phyloP scores from a whole-genome alignment of 2,329 filamentous ascomycete genomes.

The Cladosporium halotolerans region DNA sequence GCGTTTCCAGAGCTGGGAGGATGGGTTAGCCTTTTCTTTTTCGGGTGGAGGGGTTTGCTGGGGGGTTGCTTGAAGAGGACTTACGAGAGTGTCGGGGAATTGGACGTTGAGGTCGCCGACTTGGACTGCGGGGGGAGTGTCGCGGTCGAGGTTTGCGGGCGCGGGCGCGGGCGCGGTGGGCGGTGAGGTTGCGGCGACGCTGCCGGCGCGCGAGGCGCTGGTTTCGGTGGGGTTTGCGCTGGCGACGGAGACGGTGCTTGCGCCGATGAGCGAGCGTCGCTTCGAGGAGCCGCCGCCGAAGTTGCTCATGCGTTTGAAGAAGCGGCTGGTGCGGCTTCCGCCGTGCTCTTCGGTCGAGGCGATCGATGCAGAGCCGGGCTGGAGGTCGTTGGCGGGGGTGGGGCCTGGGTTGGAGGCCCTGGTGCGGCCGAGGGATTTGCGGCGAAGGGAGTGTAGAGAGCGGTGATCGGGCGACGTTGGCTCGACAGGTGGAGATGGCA shows the following conservation, averaged over 20 bases:
- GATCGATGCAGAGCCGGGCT: slow-evolving; percentile 14
- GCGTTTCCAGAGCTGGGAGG: slow-evolving; percentile 78
- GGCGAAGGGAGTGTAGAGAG: slow-evolving; percentile 15
- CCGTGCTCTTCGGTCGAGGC: slow-evolving; percentile 18
- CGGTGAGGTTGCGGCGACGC: background rate
- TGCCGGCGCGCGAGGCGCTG: slow-evolving; percentile 11
- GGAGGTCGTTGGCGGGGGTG: slow-evolving; percentile 10
- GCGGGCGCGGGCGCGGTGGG: background rate
- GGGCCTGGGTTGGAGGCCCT: slow-evolving; percentile 13
- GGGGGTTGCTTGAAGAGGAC: slow-evolving; percentile 16
- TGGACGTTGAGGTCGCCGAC: slow-evolving; percentile 93
- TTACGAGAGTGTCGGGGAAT: slow-evolving; percentile 79
- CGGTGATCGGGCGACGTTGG: slow-evolving; percentile 16
- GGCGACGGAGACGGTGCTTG: background rate
- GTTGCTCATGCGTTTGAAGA: slow-evolving; percentile 57
- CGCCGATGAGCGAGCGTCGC: slow-evolving; percentile 28
- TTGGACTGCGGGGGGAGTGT: slow-evolving; percentile 54
- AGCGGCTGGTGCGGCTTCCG: slow-evolving; percentile 50
- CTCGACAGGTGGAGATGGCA: background rate
- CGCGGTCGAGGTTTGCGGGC: slow-evolving; percentile 19
- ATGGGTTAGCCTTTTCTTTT: background rate
- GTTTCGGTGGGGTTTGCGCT: slow-evolving; percentile 12
- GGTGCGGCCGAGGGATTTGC: slow-evolving; percentile 18
- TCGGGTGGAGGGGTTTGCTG: background rate
- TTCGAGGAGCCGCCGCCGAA: slow-evolving; percentile 41